phyloP scores from a whole-genome alignment of 805 yeast species.

The Hyphopichia homilentoma region DNA sequence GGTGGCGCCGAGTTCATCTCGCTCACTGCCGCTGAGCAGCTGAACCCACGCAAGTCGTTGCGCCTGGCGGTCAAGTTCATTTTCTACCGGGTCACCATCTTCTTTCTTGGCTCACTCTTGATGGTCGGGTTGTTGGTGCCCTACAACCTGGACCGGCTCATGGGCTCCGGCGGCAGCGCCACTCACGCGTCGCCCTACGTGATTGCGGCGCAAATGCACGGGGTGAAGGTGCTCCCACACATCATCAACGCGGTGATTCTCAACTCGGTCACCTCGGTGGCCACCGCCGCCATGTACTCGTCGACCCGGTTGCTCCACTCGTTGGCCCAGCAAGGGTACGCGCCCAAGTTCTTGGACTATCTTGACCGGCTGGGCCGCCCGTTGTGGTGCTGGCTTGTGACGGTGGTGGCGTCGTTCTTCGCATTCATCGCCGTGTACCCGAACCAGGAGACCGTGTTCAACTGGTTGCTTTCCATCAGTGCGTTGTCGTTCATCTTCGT shows the following conservation, averaged over 20 bases:
- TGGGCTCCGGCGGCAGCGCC: constrained; percentile 19
- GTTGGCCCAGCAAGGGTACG: constrained; percentile 24
- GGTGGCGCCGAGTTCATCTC: constrained; percentile 34
- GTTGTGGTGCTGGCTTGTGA: constrained; percentile 21
- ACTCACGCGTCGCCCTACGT: constrained; percentile 25
- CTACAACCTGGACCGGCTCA: constrained; percentile 14
- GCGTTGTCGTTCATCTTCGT: constrained; percentile 22
- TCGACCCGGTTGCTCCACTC: constrained; percentile 22
- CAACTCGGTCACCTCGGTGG: constrained; percentile 27
- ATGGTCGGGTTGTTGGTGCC: constrained; percentile 30
- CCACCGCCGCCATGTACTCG: constrained; percentile 27
- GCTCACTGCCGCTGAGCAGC: constrained; percentile 24
- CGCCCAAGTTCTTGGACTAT: constrained; percentile 23
- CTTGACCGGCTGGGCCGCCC: constrained; percentile 26
- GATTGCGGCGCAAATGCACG: constrained; percentile 24
- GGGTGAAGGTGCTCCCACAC: constrained; percentile 23
- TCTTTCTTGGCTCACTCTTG: constrained; percentile 24
- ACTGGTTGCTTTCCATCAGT: constrained; percentile 26
- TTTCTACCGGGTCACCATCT: constrained; percentile 21
- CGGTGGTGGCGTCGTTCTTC: constrained; percentile 18
- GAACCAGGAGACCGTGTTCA: constrained; percentile 23
- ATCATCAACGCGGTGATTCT: constrained; percentile 27
- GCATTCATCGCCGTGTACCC: constrained; percentile 30
- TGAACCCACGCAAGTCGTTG: constrained; percentile 21
- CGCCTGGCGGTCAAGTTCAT: constrained; percentile 25